Conservation (phyloP, 306 rosid species). For the Cajanus cajan region DNA sequence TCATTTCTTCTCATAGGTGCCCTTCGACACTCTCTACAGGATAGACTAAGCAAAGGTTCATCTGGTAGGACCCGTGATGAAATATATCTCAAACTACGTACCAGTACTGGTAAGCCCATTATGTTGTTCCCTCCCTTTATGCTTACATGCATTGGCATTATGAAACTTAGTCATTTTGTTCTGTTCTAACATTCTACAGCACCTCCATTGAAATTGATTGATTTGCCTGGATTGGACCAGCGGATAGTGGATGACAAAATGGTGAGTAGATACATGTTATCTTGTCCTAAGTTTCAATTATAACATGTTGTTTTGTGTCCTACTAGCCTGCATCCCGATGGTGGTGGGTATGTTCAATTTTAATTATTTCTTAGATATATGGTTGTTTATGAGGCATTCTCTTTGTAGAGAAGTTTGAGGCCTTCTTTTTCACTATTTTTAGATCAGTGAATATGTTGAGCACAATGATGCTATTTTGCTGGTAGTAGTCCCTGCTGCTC, state of each 20-base stretch:
- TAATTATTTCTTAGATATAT: conserved; percentile 23
- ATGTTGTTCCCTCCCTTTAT: conserved; percentile 21
- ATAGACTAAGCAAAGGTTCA: conserved; percentile 82
- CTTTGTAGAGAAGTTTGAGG: conserved; percentile 29
- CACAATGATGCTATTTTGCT: conserved; percentile 93
- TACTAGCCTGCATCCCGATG: conserved; percentile 15
- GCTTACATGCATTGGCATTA: not conserved
- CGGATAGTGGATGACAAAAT: conserved; percentile 75
- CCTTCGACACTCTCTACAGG: conserved; percentile 91
- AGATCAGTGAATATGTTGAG: conserved; percentile 90
- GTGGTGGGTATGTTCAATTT: not conserved
- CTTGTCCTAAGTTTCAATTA: conserved; percentile 11
- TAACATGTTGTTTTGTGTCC: not conserved
- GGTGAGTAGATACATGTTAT: conserved; percentile 51
- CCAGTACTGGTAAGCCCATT: conserved; percentile 68
- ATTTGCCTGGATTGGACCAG: conserved; percentile 96
- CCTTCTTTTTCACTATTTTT: conserved; percentile 28
- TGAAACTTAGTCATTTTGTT: conserved; percentile 13
- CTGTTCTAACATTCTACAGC: conserved; percentile 50
- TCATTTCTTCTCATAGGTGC: conserved; percentile 53
- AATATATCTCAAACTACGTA: conserved; percentile 79
- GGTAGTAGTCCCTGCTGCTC: conserved; percentile 85
- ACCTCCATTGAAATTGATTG: conserved; percentile 91
- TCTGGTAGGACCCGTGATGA: conserved; percentile 81
- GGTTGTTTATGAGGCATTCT: conserved; percentile 21